A percentile compares a stretch with the other conserved stretches of the same genome.
Conservation (phyloP, 257 asterid species). For the Salvia rosmarinus region DNA sequence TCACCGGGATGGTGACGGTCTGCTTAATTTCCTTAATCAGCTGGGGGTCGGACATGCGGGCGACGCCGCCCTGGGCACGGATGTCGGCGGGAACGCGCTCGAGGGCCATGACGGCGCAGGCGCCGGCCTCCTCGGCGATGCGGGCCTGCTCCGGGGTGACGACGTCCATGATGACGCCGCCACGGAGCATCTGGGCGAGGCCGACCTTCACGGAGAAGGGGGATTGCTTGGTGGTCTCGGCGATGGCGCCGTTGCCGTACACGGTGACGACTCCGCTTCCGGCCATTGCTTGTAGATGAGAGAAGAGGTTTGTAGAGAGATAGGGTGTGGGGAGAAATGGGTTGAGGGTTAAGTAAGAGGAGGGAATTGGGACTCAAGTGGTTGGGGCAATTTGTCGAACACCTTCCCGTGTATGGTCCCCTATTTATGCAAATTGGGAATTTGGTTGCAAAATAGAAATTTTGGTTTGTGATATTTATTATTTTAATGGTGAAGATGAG, state of each 20-base stretch:
- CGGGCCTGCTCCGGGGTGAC: slow-evolving; percentile 91
- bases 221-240: slow-evolving; percentile 78
- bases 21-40: slow-evolving; percentile 81
- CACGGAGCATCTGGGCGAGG: slow-evolving; percentile 95
- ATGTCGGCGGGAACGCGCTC: slow-evolving; percentile 96
- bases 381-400: slow-evolving; percentile 18
- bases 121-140: slow-evolving; percentile 94
- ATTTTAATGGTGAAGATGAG: slow-evolving; percentile 15
- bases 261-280: slow-evolving; percentile 91
- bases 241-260: slow-evolving; percentile 84
- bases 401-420: not conserved
- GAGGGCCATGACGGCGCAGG: slow-evolving; percentile 94
- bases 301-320: slow-evolving; percentile 7
- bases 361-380: slow-evolving; percentile 35
- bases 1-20: slow-evolving; percentile 88
- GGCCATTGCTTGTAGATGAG: slow-evolving; percentile 52
- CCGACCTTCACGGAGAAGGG: slow-evolving; percentile 94
- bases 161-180: slow-evolving; percentile 96
- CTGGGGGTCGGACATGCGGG: slow-evolving; percentile 92
- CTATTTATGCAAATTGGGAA: slow-evolving; percentile 17
- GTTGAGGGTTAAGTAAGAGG: slow-evolving; percentile 37
- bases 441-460: too few species aligned
- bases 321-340: slow-evolving; percentile 24
- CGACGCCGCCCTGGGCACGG: slow-evolving; percentile 92
- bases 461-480: too few species aligned